Base-by-base conservation (phyloP, 768 basidiomycete genomes). In the Hygrocybe coccinea region DNA sequence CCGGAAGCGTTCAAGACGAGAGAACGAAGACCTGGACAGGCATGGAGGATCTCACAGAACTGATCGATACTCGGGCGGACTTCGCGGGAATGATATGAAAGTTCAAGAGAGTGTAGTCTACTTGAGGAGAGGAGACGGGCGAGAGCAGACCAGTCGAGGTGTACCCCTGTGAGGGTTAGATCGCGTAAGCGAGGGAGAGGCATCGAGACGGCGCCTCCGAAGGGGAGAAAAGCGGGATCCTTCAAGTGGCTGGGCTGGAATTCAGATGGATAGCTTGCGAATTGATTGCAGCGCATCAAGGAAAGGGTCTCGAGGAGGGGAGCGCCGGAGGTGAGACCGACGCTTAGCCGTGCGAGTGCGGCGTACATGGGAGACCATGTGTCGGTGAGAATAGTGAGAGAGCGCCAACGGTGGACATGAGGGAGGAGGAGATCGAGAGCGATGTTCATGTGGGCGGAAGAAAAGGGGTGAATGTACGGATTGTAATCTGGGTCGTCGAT, bases 221-320 rank as follows among this genome's bases (percentile, higher is more conserved):
- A 59, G 49, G 65, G 62, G 5, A 77, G 69, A 54, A 74, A 74
- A 3, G 64, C 59, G 11, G 71, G 70, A 12, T 65, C 64, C 54
- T 70, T 73, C 63, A 78, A 66, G 5, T 68, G 58, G 10, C 55
- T 54, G 4, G 81, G 79, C 56, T 71, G 71, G 65, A 84, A 82
- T 24, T 65, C 60, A 15, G 69, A 69, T 5, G 70, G 69, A 61
- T 76, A 77, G 59, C 78, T 74, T 50, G 75, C 71, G 60, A 77
- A 81, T 55, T 82, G 80, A 61, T 83, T 83, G 68, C 81, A 85
- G 33, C 79, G 78, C 76, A 84, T 81, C 17, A 85, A 69, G 24
- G 74, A 74, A 44, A 86, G 66, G 5, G 73, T 76, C 63, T 82
- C 77, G 39, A 83, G 75, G 19, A 62, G 61, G 7, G 75, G 74